Evolutionary conservation across 140 eudicot genomes (phyloP).

Genomic region (Flaveria floridana): DNA sequence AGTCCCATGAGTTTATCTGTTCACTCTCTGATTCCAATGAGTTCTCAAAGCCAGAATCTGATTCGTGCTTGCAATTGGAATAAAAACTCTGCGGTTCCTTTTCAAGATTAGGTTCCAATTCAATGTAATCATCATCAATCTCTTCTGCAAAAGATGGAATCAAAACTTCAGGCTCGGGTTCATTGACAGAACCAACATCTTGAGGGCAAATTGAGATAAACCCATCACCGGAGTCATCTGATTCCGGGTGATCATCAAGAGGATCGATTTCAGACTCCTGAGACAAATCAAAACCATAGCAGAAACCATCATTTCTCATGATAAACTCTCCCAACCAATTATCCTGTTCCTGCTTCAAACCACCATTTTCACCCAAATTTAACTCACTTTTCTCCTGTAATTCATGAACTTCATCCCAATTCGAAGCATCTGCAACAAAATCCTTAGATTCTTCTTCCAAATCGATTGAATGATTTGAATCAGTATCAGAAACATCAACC

Average conservation of each 20-base stretch:
- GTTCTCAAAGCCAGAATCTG: constrained; percentile 16
- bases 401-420: constrained; percentile 22
- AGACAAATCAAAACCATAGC: constrained; percentile 35
- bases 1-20: constrained; percentile 28
- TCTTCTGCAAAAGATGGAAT: constrained; percentile 30
- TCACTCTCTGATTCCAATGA: constrained; percentile 21
- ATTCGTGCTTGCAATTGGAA: constrained; percentile 32
- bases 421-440: not conserved
- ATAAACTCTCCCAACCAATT: constrained; percentile 44
- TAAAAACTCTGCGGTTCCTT: constrained; percentile 7
- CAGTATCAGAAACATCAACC: constrained; percentile 21
- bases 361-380: constrained; percentile 26
- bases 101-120: constrained; percentile 29
- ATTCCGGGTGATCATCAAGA: constrained; percentile 22
- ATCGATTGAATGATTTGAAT: not conserved
- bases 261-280: constrained; percentile 28
- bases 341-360: constrained; percentile 23
- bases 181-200: constrained; percentile 20
- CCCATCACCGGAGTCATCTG: constrained; percentile 36
- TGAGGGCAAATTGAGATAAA: constrained; percentile 30
- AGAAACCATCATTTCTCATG: constrained; percentile 31
- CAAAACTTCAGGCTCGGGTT: constrained; percentile 20
- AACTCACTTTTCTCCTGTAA: constrained; percentile 18
- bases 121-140: constrained; percentile 45
- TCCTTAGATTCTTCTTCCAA: constrained; percentile 20